These are phyloP conservation scores for Coemansia sp. DNA, from an alignment of 192 early-diverging fungal species.

Conservation along the genomic window DNA sequence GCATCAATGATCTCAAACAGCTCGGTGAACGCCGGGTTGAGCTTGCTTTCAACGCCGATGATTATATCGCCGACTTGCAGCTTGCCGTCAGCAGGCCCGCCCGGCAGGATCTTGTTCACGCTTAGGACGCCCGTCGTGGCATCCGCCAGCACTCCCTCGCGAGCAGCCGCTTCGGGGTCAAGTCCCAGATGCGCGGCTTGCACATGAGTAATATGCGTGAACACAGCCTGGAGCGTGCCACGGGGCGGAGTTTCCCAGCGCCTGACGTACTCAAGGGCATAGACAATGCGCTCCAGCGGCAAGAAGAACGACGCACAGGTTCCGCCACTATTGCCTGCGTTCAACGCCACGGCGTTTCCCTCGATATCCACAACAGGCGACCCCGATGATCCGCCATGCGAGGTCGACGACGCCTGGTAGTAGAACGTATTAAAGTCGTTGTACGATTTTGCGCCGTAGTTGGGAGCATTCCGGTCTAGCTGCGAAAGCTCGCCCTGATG, in stretches of 20 bases:
- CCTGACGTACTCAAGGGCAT: constrained; percentile 61
- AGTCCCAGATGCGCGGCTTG: constrained; percentile 30
- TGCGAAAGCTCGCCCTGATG: constrained; percentile 70
- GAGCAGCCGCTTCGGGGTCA: constrained; percentile 1
- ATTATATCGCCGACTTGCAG: constrained; percentile 73
- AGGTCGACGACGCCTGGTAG: constrained; percentile 67
- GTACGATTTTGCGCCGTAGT: constrained; percentile 50
- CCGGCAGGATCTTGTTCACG: constrained; percentile 60
- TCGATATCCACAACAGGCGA: constrained; percentile 74
- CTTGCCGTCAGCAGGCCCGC: constrained; percentile 65
- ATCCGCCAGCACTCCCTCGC: constrained; percentile 60
- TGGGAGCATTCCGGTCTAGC: constrained; percentile 66
- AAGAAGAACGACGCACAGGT: constrained; percentile 61
- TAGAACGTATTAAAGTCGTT: constrained; percentile 82
- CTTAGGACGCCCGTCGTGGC: constrained; percentile 66
- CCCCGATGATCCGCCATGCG: constrained; percentile 66
- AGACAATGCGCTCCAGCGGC: constrained; percentile 66
- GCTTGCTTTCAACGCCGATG: constrained; percentile 56
- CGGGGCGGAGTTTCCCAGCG: constrained; percentile 60
- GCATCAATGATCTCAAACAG: constrained; percentile 64
- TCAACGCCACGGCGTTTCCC: constrained; percentile 72
- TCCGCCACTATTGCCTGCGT: constrained; percentile 54
- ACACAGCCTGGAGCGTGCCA: constrained; percentile 72
- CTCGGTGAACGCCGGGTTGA: constrained; percentile 62
- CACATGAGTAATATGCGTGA: constrained; percentile 63